phyloP scores from a whole-genome alignment of 208 protist species.

The Trypanosoma theileri region DNA sequence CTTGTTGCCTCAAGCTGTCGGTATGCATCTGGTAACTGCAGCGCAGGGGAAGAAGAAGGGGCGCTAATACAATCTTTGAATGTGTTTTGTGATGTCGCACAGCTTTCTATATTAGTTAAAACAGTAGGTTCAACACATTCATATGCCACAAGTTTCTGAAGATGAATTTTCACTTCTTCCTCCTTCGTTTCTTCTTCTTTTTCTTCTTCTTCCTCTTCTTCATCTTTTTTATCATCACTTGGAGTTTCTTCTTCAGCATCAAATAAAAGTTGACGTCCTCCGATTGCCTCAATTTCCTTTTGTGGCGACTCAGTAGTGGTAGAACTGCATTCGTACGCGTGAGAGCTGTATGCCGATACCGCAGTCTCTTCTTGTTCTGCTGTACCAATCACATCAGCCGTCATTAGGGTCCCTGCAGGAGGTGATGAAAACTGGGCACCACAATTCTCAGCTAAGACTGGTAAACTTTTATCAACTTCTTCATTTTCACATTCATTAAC shows the following conservation, averaged over 20 bases:
- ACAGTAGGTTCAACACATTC: not conserved
- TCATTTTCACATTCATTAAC: not conserved
- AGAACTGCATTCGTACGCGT: conserved; percentile 26
- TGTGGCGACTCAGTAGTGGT: conserved; percentile 15
- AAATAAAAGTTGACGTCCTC: conserved; percentile 8
- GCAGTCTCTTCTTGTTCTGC: not conserved
- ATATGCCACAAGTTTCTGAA: not conserved
- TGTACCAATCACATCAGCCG: not conserved
- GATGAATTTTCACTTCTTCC: not conserved
- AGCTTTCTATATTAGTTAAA: not conserved
- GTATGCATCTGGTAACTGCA: conserved; percentile 20
- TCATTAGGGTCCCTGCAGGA: not conserved
- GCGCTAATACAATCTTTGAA: conserved; percentile 63
- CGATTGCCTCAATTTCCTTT: not conserved
- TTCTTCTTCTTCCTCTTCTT: not conserved
- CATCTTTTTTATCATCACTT: not conserved
- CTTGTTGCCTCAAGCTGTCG: conserved; percentile 21
- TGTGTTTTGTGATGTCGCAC: conserved; percentile 8
- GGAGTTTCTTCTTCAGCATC: conserved; percentile 7
- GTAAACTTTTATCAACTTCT: not conserved
- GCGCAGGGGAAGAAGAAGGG: conserved; percentile 29
- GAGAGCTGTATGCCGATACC: conserved; percentile 4
- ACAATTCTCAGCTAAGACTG: not conserved
- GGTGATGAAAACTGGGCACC: not conserved
- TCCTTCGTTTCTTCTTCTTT: not conserved